These are phyloP conservation scores for Arabidopsis hybrid DNA, from an alignment of 441 rosid genomes.

Conservation along the genomic window DNA sequence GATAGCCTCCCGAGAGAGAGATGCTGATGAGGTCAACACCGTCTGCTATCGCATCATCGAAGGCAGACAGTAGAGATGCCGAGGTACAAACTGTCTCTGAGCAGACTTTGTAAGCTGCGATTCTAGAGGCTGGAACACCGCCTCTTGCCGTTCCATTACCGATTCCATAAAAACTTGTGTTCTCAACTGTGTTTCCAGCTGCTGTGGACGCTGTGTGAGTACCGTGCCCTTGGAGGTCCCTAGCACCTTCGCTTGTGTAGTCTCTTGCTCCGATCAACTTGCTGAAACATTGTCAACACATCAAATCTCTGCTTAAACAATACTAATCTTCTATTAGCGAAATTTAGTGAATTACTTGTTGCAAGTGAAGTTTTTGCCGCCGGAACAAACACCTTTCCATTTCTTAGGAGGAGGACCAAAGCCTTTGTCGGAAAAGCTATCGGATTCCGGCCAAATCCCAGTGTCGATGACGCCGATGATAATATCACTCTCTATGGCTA, in stretches of 20 bases:
- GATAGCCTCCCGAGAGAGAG: too few relatives aligned
- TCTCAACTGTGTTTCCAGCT: constrained; percentile 30
- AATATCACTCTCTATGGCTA: constrained; percentile 35
- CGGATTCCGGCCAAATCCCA: constrained; percentile 65
- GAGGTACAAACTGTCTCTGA: background rate
- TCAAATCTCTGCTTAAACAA: too few relatives aligned
- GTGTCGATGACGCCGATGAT: constrained; percentile 50
- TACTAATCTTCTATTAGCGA: background rate
- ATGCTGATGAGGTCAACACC: too few relatives aligned
- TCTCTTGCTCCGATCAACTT: too few relatives aligned
- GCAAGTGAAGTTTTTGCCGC: too few relatives aligned
- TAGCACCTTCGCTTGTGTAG: background rate
- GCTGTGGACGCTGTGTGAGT: constrained; percentile 43
- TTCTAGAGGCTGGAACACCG: constrained; percentile 45
- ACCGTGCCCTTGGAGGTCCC: constrained; percentile 42
- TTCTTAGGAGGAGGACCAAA: constrained; percentile 61
- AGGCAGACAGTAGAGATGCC: too few relatives aligned
- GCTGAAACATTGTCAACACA: too few relatives aligned
- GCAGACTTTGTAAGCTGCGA: constrained; percentile 46
- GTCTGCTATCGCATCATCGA: too few relatives aligned
- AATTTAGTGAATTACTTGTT: constrained; percentile 45
- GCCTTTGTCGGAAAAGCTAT: constrained; percentile 53
- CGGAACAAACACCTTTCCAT: too few relatives aligned
- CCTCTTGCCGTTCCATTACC: constrained; percentile 46
- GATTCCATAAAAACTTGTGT: constrained; percentile 35